Conservation (phyloP, 73 alveolate species). For the Paramecium biaurelia region DNA sequence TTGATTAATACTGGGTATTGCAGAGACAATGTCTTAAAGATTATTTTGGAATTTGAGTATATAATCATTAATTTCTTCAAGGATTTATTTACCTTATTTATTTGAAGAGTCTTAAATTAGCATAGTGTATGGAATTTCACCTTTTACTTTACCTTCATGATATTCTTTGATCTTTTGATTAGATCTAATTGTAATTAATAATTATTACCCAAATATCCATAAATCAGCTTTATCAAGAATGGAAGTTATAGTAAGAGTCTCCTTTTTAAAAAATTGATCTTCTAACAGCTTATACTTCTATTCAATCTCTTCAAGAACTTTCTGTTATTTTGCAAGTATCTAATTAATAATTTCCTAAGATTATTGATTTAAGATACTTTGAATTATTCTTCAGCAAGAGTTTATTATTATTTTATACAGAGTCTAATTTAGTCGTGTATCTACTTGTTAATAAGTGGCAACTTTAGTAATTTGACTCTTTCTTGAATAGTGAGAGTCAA, state of each 20-base stretch:
- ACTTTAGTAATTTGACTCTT: background rate
- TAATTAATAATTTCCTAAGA: background rate
- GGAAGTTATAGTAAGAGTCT: background rate
- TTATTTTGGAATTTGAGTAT: background rate
- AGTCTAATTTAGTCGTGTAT: slow-evolving; percentile 12
- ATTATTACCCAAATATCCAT: background rate
- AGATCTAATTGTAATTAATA: background rate
- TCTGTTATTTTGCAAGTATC: background rate
- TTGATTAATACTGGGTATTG: background rate
- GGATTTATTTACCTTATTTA: background rate
- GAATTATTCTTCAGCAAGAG: background rate
- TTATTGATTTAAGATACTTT: background rate
- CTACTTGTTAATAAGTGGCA: background rate
- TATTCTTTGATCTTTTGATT: background rate
- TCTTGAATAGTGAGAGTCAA: background rate
- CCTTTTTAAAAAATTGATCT: background rate
- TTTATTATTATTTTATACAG: slow-evolving; percentile 9
- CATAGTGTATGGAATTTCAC: background rate
- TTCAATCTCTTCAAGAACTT: slow-evolving; percentile 16
- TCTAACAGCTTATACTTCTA: background rate
- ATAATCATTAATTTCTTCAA: background rate
- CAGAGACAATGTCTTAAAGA: background rate
- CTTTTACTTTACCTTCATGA: background rate
- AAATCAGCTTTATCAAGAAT: slow-evolving; percentile 25
- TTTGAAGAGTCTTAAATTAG: background rate